Percentiles rank a stretch among this genome's conserved stretches.
These are phyloP conservation scores for Leccinum fibrillosum DNA, from an alignment of 768 basidiomycete genomes.

Conservation along the genomic window DNA sequence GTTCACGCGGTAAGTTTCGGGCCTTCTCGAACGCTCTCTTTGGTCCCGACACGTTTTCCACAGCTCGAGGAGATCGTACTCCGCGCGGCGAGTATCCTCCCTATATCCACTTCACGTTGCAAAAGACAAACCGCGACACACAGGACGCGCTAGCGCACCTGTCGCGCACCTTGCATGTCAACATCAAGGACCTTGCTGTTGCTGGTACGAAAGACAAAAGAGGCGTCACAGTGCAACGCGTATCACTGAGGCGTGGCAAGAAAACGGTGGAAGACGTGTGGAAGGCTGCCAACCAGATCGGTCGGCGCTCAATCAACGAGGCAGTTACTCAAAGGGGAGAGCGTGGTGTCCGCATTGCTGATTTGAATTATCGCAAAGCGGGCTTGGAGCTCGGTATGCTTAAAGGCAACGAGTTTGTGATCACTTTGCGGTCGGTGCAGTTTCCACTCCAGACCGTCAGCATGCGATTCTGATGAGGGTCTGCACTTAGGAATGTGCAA, in stretches of 20 bases:
- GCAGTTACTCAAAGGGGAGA: slow-evolving; percentile 76
- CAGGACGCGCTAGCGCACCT: slow-evolving; percentile 88
- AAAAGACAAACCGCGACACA: slow-evolving; percentile 97
- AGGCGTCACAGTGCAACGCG: slow-evolving; percentile 92
- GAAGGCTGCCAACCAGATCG: slow-evolving; percentile 72
- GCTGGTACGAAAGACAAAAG: slow-evolving; percentile 99
- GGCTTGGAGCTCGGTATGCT: slow-evolving; percentile 92
- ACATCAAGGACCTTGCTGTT: slow-evolving; percentile 77
- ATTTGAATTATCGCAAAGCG: slow-evolving; percentile 80
- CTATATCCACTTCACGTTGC: slow-evolving; percentile 94
- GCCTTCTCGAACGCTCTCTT: not conserved
- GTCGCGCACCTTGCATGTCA: slow-evolving; percentile 72
- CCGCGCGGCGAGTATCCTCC: slow-evolving; percentile 71
- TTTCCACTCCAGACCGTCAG: slow-evolving; percentile 15
- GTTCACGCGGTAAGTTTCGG: slow-evolving; percentile 32
- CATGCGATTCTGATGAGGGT: not conserved
- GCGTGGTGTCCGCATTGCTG: slow-evolving; percentile 82
- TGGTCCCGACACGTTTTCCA: not conserved
- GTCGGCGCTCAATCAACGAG: slow-evolving; percentile 53
- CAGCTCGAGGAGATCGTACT: slow-evolving; percentile 38
- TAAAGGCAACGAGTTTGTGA: slow-evolving; percentile 93
- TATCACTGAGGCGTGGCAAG: slow-evolving; percentile 72
- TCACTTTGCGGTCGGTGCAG: slow-evolving; percentile 74
- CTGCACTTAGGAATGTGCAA: slow-evolving; percentile 68
- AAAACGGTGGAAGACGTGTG: slow-evolving; percentile 84